Base-by-base conservation (phyloP, 768 basidiomycete genomes). In the Asterophora parasitica region DNA sequence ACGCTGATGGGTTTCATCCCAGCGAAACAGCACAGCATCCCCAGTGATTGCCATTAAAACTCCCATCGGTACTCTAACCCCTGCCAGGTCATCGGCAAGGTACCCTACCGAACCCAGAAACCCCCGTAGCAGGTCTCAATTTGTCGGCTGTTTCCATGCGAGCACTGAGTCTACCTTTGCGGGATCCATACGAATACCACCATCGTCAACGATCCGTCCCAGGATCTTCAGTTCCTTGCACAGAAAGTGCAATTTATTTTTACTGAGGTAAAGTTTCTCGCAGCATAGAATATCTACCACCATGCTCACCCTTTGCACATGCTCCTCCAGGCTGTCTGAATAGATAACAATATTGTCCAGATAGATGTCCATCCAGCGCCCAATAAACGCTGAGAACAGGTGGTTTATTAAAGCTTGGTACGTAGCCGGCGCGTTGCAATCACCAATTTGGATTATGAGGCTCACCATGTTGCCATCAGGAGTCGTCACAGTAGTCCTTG, bases 391-490 rank as follows among this genome's bases (percentile, higher is more conserved):
- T 4, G 49, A 42, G 17, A 1, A 75, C 60, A 45, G 12, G 12
- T 50, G 38, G 8, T 73, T 73, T 71, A 75, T 75, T 0, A 77
- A 40, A 0, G 65, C 51, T 45, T 76, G 74, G 55, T 66, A 76
- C n/a, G 73, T 76, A 0, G 74, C 73, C 0, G 59, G 58, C 4
- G 60, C 63, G 47, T 69, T 70, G 17, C 60, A 65, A 37, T 69
- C 64, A 0, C 65, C 66, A 8, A 52, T 52, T 37, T 62, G 67
- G 20, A 61, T 52, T 0, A 76, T 71, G 0, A 58, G 48, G 32
- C 70, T 72, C 2, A 64, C 65, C 69, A 77, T 75, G 19, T 65
- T 75, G 0, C 75, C 74, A 57, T 71, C 65, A n/a, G 67, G 67
- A 1, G 66, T 75, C 0, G 65, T 66, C 44, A 73, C 33, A 34